Percentiles rank a stretch among this genome's conserved stretches.
phyloP scores from a whole-genome alignment of 139 green algal genomes.

The Chlorella sp. region DNA sequence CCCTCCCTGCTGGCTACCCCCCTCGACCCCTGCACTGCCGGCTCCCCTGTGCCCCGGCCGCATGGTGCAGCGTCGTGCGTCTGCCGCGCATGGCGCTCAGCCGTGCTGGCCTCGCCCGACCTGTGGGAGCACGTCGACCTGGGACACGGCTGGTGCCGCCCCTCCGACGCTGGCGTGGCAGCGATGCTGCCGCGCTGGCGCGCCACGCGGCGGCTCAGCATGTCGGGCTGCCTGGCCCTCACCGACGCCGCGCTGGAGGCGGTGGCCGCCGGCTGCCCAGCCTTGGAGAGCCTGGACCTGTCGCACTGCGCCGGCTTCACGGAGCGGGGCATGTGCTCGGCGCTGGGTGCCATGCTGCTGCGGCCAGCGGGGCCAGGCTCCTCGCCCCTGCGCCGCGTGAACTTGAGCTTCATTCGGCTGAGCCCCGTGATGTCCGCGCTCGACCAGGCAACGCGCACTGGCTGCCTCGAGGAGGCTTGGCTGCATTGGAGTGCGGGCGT shows the following conservation, averaged over 20 bases:
- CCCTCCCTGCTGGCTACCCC: not conserved
- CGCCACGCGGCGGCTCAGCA: slow-evolving; percentile 7
- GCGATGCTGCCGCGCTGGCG: not conserved
- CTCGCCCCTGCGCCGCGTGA: slow-evolving; percentile 13
- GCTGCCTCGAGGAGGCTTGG: not conserved
- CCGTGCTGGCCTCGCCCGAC: slow-evolving; percentile 6
- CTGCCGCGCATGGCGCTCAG: slow-evolving; percentile 12
- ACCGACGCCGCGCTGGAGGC: slow-evolving; percentile 3
- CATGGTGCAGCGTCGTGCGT: slow-evolving; percentile 27
- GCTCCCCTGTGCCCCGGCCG: too few species aligned
- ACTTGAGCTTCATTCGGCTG: slow-evolving; percentile 22
- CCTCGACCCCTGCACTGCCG: not conserved
- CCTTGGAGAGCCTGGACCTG: slow-evolving; percentile 7
- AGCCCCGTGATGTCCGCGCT: not conserved
- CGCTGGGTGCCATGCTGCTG: slow-evolving; percentile 22
- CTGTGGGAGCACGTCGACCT: slow-evolving; percentile 26
- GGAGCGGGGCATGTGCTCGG: not conserved
- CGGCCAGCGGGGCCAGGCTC: not conserved
- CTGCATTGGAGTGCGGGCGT: not conserved
- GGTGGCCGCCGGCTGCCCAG: slow-evolving; percentile 10
- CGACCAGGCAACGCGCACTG: not conserved
- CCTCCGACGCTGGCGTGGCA: slow-evolving; percentile 2
- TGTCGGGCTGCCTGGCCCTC: slow-evolving; percentile 11
- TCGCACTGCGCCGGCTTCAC: slow-evolving; percentile 22
- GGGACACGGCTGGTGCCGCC: slow-evolving; percentile 8